Conservation (phyloP, 495 filamentous ascomycete species). For the Penicillium flavigenum region DNA sequence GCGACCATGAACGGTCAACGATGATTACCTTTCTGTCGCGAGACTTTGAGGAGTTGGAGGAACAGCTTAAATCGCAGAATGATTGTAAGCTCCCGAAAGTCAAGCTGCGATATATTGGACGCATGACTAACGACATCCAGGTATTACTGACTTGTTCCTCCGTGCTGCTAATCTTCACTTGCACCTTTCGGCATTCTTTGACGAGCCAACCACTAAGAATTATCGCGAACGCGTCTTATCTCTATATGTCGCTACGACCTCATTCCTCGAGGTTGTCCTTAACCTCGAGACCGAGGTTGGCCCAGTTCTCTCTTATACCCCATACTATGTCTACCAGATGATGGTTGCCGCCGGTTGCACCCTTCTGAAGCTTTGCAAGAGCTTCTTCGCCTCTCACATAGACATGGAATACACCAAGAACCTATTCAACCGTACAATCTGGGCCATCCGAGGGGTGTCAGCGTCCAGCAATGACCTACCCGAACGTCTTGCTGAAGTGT, state of each 20-base stretch:
- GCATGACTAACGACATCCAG: constrained; percentile 41
- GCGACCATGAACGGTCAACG: constrained; percentile 66
- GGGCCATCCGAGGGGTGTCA: constrained; percentile 72
- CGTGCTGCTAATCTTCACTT: constrained; percentile 80
- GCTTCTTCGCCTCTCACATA: constrained; percentile 69
- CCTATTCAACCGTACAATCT: constrained; percentile 75
- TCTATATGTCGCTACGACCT: constrained; percentile 71
- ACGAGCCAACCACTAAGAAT: constrained; percentile 68
- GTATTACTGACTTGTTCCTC: constrained; percentile 69
- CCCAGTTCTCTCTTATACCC: constrained; percentile 64
- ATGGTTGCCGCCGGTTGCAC: constrained; percentile 84
- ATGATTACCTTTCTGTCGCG: constrained; percentile 57
- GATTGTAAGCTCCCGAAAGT: constrained; percentile 36
- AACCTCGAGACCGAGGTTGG: constrained; percentile 52
- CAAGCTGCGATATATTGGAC: not conserved
- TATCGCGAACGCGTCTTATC: constrained; percentile 76
- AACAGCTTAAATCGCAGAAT: constrained; percentile 41
- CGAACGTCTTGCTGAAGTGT: constrained; percentile 80
- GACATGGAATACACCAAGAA: constrained; percentile 71
- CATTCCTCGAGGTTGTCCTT: constrained; percentile 73
- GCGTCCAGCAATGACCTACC: constrained; percentile 82
- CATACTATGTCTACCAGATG: constrained; percentile 91
- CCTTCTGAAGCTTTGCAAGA: constrained; percentile 80
- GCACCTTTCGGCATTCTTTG: constrained; percentile 84
- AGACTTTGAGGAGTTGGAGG: constrained; percentile 55